These are phyloP conservation scores for Mariannaea sp. DNA, from an alignment of 2,329 filamentous ascomycete genomes.

Conservation along the genomic window DNA sequence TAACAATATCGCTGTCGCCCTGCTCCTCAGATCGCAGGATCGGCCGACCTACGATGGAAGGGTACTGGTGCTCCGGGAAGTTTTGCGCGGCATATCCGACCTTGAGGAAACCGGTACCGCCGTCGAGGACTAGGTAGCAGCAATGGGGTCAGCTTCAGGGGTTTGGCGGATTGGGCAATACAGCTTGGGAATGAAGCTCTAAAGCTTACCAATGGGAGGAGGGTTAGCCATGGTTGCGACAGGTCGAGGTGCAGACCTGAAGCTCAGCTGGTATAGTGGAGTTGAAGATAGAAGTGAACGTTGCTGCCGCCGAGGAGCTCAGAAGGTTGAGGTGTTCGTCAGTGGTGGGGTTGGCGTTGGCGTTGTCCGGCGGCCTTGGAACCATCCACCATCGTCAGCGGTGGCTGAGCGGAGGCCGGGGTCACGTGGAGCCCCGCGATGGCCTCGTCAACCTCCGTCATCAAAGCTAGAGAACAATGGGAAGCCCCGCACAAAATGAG, in stretches of 20 bases:
- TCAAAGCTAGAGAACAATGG: neutral
- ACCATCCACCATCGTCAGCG: conserved; percentile 43
- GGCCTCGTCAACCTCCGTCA: conserved; percentile 7
- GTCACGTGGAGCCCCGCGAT: conserved; percentile 48
- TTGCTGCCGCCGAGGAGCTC: conserved; percentile 34
- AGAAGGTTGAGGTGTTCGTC: conserved; percentile 40
- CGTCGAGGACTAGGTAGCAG: conserved; percentile 81
- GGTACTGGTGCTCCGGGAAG: conserved; percentile 98
- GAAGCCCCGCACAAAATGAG: conserved; percentile 7
- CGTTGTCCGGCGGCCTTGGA: conserved; percentile 23
- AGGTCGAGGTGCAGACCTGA: conserved; percentile 23
- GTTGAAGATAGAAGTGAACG: conserved; percentile 26
- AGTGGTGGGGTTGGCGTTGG: conserved; percentile 44
- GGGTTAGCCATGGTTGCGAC: conserved; percentile 54
- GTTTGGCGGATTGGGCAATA: conserved; percentile 22
- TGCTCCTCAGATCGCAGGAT: conserved; percentile 96
- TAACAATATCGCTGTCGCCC: conserved; percentile 65
- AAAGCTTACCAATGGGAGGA: conserved; percentile 59
- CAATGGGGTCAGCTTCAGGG: conserved; percentile 35
- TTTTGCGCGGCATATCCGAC: conserved; percentile 99
- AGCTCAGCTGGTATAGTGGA: conserved; percentile 21
- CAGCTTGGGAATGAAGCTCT: conserved; percentile 13
- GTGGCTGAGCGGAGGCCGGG: conserved; percentile 33
- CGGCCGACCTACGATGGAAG: conserved; percentile 95
- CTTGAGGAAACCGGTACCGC: conserved; percentile 99